Evolutionary conservation across 2,329 filamentous ascomycete species (phyloP).

Genomic region (Colletotrichum incanum): DNA sequence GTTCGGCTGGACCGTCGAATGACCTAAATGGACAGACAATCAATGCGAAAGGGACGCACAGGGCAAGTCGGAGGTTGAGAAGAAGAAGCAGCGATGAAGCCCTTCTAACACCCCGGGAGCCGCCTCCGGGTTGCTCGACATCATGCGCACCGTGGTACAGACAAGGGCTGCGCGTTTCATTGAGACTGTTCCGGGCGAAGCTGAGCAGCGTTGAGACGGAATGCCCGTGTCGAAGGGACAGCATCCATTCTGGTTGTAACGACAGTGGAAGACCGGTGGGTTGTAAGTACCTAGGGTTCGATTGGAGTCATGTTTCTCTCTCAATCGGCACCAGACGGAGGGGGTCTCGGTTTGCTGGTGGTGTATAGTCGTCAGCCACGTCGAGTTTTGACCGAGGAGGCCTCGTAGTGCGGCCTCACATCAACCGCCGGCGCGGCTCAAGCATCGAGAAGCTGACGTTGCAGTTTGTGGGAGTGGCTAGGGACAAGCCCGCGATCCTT

Average conservation of each 20-base stretch:
- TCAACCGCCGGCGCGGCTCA: neutral
- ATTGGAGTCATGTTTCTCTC: neutral
- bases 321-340: neutral
- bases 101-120: conserved; percentile 1
- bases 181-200: conserved; percentile 30
- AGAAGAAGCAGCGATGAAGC: conserved; percentile 8
- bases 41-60: conserved; percentile 27
- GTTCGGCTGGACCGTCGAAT: conserved; percentile 20
- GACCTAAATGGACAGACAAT: conserved; percentile 18
- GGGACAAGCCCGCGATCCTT: conserved; percentile 15
- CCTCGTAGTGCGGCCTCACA: conserved; percentile 6
- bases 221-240: conserved; percentile 20
- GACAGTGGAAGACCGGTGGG: neutral
- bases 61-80: conserved; percentile 31
- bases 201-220: conserved; percentile 35
- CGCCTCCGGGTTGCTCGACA: conserved; percentile 21
- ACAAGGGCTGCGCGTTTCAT: conserved; percentile 33
- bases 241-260: conserved; percentile 35
- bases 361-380: conserved; percentile 9
- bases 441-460: conserved; percentile 16
- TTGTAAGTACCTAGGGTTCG: neutral
- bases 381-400: conserved; percentile 8
- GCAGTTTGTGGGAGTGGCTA: conserved; percentile 13
- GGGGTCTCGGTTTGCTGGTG: neutral
- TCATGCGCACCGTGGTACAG: conserved; percentile 37